Evolutionary conservation across 2,329 filamentous ascomycete species (phyloP).

Genomic region (Phoma sp.): DNA sequence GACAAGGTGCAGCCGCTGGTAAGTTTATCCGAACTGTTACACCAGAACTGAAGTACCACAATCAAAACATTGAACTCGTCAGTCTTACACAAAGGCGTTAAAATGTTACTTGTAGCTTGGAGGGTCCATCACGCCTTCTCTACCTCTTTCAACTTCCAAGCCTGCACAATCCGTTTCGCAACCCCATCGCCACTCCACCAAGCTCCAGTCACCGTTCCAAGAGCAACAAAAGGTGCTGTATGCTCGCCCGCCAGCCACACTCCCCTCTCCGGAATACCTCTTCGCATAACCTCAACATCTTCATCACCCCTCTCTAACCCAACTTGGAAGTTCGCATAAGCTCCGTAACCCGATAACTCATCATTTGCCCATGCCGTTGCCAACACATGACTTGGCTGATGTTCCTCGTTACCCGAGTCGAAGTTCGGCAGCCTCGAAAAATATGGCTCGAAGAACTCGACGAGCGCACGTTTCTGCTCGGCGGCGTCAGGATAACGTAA

Average conservation of each 20-base stretch:
- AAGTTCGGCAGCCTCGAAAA: constrained; percentile 77
- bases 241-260: constrained; percentile 92
- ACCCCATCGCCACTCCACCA: constrained; percentile 90
- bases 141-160: constrained; percentile 49
- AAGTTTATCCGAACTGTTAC: no score
- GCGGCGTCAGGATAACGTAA: constrained; percentile 44
- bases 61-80: no score
- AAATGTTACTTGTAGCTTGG: background rate
- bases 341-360: constrained; percentile 78
- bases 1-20: no score
- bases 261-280: constrained; percentile 65
- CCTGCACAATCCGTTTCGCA: constrained; percentile 66
- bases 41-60: no score
- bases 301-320: constrained; percentile 72
- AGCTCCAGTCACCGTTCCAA: constrained; percentile 71
- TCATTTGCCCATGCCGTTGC: constrained; percentile 82
- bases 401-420: constrained; percentile 58
- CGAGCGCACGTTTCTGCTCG: constrained; percentile 59
- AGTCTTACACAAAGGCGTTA: background rate
- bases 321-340: constrained; percentile 84
- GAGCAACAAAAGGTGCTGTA: constrained; percentile 84
- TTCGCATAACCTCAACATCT: constrained; percentile 69
- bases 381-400: constrained; percentile 67
- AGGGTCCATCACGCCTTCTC: background rate
- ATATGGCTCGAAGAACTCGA: constrained; percentile 77